Evolutionary conservation across 169 alveolate species (phyloP).

Genomic region (Plasmodium billcollinsi): DNA sequence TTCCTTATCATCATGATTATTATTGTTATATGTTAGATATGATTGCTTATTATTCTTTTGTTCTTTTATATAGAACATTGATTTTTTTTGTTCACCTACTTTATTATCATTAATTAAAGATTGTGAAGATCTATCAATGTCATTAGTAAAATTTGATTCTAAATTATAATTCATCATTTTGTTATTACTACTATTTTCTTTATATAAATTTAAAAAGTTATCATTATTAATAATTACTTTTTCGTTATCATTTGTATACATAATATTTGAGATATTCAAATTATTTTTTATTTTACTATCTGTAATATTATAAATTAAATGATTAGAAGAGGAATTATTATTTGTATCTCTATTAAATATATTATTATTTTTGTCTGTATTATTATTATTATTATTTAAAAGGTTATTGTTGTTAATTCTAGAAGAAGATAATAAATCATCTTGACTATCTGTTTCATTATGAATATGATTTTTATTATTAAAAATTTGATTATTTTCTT

Average conservation of each 20-base stretch:
- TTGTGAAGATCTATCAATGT: not conserved
- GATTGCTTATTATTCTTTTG: too few species aligned
- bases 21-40: slow-evolving; percentile 7
- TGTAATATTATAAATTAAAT: slow-evolving; percentile 8
- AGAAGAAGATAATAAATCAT: not conserved
- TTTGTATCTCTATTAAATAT: slow-evolving; percentile 9
- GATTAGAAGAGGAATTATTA: slow-evolving; percentile 4
- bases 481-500: not conserved
- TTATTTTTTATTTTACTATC: slow-evolving; percentile 1
- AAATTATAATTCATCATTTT: not conserved
- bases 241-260: slow-evolving; percentile 33
- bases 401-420: slow-evolving; percentile 4
- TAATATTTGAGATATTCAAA: not conserved
- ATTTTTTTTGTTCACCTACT: too few species aligned
- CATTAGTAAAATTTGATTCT: slow-evolving; percentile 24
- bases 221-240: slow-evolving; percentile 1
- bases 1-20: not conserved
- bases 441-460: slow-evolving; percentile 8
- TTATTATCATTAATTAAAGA: not conserved
- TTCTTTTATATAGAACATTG: too few species aligned
- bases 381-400: slow-evolving; percentile 4
- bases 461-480: not conserved
- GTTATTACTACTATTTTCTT: slow-evolving; percentile 16
- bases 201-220: slow-evolving; percentile 19
- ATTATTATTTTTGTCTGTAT: slow-evolving; percentile 5